These are phyloP conservation scores for Quercus cerris DNA, from an alignment of 306 rosid genomes.

Conservation along the genomic window DNA sequence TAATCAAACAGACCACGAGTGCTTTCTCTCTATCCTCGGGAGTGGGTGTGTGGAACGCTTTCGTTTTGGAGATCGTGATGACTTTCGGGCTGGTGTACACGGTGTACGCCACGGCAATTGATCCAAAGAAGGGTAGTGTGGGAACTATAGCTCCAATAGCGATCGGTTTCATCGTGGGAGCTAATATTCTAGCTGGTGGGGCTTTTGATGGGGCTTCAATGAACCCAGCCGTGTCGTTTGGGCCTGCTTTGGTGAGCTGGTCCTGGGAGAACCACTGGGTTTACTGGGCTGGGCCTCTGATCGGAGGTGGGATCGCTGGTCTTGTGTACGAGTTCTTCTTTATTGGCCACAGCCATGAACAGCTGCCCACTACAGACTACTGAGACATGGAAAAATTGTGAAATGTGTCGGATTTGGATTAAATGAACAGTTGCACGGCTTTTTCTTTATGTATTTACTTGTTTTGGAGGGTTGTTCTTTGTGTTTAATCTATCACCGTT, in stretches of 20 bases:
- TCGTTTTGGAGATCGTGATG: constrained; percentile 85
- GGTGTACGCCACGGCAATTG: constrained; percentile 82
- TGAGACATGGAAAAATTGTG: background rate
- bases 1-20: constrained; percentile 41
- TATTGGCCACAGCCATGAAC: constrained; percentile 67
- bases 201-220: constrained; percentile 84
- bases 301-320: constrained; percentile 80
- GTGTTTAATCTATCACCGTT: constrained; percentile 11
- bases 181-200: constrained; percentile 82
- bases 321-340: constrained; percentile 57
- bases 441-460: constrained; percentile 8
- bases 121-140: constrained; percentile 73
- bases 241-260: constrained; percentile 87
- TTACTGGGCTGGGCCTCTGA: constrained; percentile 87
- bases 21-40: constrained; percentile 56
- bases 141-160: constrained; percentile 85
- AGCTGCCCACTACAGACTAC: constrained; percentile 50
- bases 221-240: constrained; percentile 93
- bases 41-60: constrained; percentile 64
- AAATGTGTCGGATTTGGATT: background rate
- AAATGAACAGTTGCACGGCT: background rate
- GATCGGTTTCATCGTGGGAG: constrained; percentile 90
- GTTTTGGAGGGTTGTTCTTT: background rate
- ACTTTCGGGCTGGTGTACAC: constrained; percentile 93
- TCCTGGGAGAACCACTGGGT: constrained; percentile 75